Evolutionary conservation across 306 rosid species (phyloP), one percentile per base, ranked within the genome.

Genomic region (Fragaria nilgerrensis): DNA sequence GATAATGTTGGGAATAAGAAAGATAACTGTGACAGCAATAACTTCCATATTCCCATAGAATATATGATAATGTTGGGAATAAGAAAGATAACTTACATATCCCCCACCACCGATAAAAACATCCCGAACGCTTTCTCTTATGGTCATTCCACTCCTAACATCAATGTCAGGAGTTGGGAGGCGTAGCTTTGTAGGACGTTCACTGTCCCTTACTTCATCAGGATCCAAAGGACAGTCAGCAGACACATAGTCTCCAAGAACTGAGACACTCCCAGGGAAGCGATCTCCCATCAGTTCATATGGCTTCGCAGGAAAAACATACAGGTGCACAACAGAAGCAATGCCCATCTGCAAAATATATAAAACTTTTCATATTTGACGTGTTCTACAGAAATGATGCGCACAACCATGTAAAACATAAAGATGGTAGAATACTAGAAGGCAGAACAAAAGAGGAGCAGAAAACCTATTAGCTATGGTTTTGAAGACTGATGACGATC

Each of bases 211-310:
- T 74, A 95, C 92, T 86, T 96, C 99, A 71, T 96, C 99, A 12
- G 99, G 99, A 87, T 96, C 99, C 75, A 96, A 86, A 77, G 96
- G 94, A 83, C 96, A 89, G 76, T 96, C 99, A 61, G 87, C 96
- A 67, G 98, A 91, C 16, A 88, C 88, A 81, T 96, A 96, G 84
- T 96, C 98, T 70, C 99, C 99, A 75, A 96, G 97, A 83, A 96
- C 99, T 48, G 98, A 90, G 79, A 96, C 88, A 68, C 85, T 91
- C 79, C 97, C 97, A 32, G 89, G 78, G 81, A 86, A 82, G 64
- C 83, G 81, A 53, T 96, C 99, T 78, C 99, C 99, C 99, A 96
- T 90, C 74, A 88, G 86, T 85, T 91, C 97, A 73, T 96, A 96
- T 73, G 98, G 99, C 87, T 91, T 92, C 75, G 99, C 91, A 36